Base-by-base conservation (phyloP, 2,329 filamentous ascomycete genomes). In the Pestalotiopsis fici region DNA sequence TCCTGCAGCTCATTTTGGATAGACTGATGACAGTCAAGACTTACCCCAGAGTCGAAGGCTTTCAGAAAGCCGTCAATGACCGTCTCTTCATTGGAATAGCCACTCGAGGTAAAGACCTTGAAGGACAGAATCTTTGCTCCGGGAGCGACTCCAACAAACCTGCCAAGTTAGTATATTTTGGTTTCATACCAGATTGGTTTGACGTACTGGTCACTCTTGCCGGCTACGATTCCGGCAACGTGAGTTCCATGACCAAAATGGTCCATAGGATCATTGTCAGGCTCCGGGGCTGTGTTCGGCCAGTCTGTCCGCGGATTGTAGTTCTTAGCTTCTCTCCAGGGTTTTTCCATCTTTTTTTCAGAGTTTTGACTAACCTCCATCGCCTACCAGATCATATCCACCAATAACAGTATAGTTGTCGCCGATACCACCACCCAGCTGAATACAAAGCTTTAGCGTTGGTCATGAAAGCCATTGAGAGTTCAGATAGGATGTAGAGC, bases 401-500 rank as follows among this genome's bases (percentile, higher is more conserved):
- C 71, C 73, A 43, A 71, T 69, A n/a, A 74, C 69, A 21, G 70
- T 74, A 47, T 67, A 74, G 25, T 71, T 65, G 2, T 69, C 68
- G 0, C 73, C 73, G 54, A 74, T 70, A 11, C 73, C 70, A 23
- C 72, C 73, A 5, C 73, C 72, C 15, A 74, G 68, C 71, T 67
- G 56, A 11, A 23, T n/a, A 50, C 43, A n/a, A 27, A 28, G 50
- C 3, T 9, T 55, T 35, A 18, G 18, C 13, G 28, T 43, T 28
- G 54, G 27, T 4, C 12, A 27, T 37, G 23, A 25, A n/a, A 50
- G 21, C 21, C n/a, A 12, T 18, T 43, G 37, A 50, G 3, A 13
- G 7, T 27, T 27, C 13, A 61, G 11, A n/a, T 5, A 39, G 2
- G 15, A 39, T 35, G 31, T 35, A 3, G 13, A 15, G n/a, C n/a